Evolutionary conservation across 1,139 yeast species (phyloP), one percentile per base, ranked within the genome.

Genomic region (Ogataea hybrid): DNA sequence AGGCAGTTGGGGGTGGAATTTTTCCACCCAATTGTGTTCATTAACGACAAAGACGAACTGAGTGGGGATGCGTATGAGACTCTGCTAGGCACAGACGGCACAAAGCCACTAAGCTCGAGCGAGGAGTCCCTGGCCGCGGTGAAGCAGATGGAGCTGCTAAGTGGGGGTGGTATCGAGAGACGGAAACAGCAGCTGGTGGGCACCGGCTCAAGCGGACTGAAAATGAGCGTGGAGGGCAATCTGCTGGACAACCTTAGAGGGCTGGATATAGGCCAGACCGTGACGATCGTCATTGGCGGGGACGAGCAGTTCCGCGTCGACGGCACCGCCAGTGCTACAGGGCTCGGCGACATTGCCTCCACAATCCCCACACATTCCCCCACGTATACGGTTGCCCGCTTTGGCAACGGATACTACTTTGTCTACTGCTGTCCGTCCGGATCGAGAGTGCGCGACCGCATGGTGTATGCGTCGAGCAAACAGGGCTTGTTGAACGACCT

Each of bases 381-480:
- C n/a, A 79, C 78, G 44, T 90, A 81, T 59, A 77, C 81, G 25
- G 56, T 90, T 17, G 78, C 73, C 58, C 70, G 70, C 43, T 65
- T 69, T 46, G 54, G 20, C 20, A 18, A 54, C 5, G 55, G 63
- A 28, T 57, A 59, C 37, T 76, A 75, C 25, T 88, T 92, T 61
- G 78, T 90, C 29, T 88, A 88, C 59, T 75, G 92, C 6, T 90
- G 97, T 62, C 97, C 98, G 3, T 79, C 94, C 0, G 89, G 92
- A 2, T 84, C 96, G 21, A 82, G 82, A 61, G 94, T 92, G 35
- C 85, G 84, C 62, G 95, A 89, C 43, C 76, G 97, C 53, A 92
- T 92, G 97, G 64, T 90, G 35, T 89, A 88, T 58, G 97, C 97
- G 2, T 77, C 96, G 3, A 83, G 82, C 49, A 84, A 89, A 56